Base-by-base conservation (phyloP, 441 rosid genomes). In the Adansonia madagascariensis region DNA sequence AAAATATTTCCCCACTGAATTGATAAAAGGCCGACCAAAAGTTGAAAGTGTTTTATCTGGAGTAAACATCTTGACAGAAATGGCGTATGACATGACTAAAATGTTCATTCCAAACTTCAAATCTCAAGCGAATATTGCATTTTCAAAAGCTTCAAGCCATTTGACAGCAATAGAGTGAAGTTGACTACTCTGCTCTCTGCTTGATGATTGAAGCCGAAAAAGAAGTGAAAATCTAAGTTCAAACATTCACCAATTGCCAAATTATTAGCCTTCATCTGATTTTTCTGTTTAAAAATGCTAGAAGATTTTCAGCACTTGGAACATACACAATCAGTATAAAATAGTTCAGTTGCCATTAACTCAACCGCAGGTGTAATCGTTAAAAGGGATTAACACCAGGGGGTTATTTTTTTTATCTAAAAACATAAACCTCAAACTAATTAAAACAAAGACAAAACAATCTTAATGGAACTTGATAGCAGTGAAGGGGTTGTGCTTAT, bases 321-420 rank as follows among this genome's bases (percentile, higher is more conserved):
- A 2, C 5, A 53, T 53, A 53, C 20, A 44, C 8, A 8, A 44
- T 44, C 9, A 44, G 8, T 8, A 52, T 67, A 67, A 57, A 41
- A 60, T 4, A 60, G 41, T 57, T 74, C 80, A 74, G 60, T 44
- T 41, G 56, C n/a, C 56, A 73, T 7, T 22, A 63, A 71, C 49
- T 76, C 69, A 52, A 59, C 75, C 69, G 79, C 71, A 17, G 77
- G 80, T 78, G 80, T 74, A 78, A 80, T 80, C 73, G 57, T 67
- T 82, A 80, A 88, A 86, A 82, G 78, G 63, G 84, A 85, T 80
- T 18, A 43, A 62, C 75, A 63, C 80, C 84, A 49, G 22, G 57
- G 67, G 53, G 14, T 1, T 20, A 55, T 57, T 55, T 35, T 35
- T 50, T n/a, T 6, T 31, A 24, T n/a, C 56, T 2, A 8, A 71